A percentile compares a stretch with the other conserved stretches of the same genome.
Conservation (phyloP, 345 rosid genomes). For the Salix caprea region DNA sequence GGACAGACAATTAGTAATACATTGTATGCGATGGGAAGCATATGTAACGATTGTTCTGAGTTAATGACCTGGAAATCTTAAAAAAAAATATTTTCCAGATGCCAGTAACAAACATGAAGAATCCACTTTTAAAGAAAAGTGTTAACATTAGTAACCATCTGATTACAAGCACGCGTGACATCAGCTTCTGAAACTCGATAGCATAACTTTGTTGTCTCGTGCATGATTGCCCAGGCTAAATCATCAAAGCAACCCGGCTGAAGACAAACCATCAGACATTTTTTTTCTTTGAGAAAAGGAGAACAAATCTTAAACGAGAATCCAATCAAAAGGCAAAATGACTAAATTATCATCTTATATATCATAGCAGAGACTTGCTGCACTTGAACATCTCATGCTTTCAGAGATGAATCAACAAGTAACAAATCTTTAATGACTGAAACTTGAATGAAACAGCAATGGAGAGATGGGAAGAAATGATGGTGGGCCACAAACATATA, state of each 20-base stretch:
- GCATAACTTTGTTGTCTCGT: conserved; percentile 74
- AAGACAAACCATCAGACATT: conserved; percentile 12
- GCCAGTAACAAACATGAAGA: neutral
- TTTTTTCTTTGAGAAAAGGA: neutral
- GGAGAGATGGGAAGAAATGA: neutral
- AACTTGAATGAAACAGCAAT: neutral
- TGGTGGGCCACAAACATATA: too few species aligned
- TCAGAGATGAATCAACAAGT: neutral
- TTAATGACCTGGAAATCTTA: neutral
- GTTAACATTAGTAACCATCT: conserved; percentile 51
- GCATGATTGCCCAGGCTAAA: conserved; percentile 90
- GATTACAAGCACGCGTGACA: conserved; percentile 94
- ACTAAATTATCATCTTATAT: neutral
- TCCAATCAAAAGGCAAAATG: neutral
- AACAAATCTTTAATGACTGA: neutral
- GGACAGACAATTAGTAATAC: neutral
- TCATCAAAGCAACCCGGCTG: conserved; percentile 88
- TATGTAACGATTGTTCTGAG: neutral
- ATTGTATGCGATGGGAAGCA: neutral
- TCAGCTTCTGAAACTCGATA: conserved; percentile 94
- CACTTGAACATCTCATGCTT: neutral
- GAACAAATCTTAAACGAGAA: neutral
- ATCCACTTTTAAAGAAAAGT: neutral
- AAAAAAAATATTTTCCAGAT: neutral
- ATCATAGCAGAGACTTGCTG: neutral